Conservation (phyloP, 2,329 filamentous ascomycete species). For the Aschersonia sp. region DNA sequence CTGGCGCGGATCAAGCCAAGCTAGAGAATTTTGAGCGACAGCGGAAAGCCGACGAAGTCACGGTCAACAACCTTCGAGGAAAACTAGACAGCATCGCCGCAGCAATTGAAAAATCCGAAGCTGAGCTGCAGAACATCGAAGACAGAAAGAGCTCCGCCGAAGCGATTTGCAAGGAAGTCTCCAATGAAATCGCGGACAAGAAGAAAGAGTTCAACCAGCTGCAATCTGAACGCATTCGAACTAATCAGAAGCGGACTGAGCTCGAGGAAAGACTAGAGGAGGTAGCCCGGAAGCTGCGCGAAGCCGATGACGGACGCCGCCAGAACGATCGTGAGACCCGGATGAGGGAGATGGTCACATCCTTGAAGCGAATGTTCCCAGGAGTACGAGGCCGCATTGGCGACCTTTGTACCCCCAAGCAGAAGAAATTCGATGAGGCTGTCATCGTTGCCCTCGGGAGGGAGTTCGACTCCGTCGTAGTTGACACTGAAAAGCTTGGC, state of each 20-base stretch:
- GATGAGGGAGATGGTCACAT: slow-evolving; percentile 69
- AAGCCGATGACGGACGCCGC: slow-evolving; percentile 71
- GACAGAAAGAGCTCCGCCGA: slow-evolving; percentile 53
- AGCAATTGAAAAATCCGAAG: slow-evolving; percentile 57
- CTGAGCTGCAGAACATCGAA: slow-evolving; percentile 53
- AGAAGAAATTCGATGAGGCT: slow-evolving; percentile 91
- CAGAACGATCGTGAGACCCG: slow-evolving; percentile 71
- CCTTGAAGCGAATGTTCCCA: slow-evolving; percentile 79
- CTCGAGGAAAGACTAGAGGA: slow-evolving; percentile 84
- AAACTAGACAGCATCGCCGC: slow-evolving; percentile 71
- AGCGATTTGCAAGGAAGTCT: slow-evolving; percentile 48
- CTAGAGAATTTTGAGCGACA: slow-evolving; percentile 80
- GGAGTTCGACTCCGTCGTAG: slow-evolving; percentile 87
- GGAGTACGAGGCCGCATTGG: slow-evolving; percentile 84
- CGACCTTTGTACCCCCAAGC: slow-evolving; percentile 87
- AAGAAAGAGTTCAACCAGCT: slow-evolving; percentile 83
- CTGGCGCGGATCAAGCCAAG: slow-evolving; percentile 66
- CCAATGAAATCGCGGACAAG: slow-evolving; percentile 67
- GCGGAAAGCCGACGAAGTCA: slow-evolving; percentile 81
- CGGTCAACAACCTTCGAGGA: slow-evolving; percentile 74
- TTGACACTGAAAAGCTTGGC: slow-evolving; percentile 88
- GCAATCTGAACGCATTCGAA: slow-evolving; percentile 68
- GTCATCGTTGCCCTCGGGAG: slow-evolving; percentile 84
- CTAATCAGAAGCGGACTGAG: slow-evolving; percentile 71
- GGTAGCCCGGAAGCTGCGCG: slow-evolving; percentile 63